Conservation (phyloP, 176 grass and related monocot genomes). For the sorghum (Sorghum bicolor) region DNA sequence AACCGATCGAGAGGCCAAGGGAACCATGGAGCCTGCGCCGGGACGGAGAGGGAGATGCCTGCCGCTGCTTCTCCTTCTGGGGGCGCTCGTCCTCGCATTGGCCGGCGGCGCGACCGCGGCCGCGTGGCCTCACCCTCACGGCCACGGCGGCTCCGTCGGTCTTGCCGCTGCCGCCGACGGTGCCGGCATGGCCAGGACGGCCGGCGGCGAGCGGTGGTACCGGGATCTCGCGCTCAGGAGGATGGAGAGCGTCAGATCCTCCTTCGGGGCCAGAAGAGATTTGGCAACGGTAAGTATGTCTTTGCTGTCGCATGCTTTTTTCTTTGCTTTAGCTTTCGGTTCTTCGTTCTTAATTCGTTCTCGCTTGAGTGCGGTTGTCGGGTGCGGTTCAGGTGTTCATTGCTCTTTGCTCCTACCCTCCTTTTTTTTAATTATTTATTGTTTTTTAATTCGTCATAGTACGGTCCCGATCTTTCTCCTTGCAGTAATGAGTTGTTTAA, state of each 20-base stretch:
- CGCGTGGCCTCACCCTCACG: slow-evolving; percentile 23
- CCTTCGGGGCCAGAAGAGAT: slow-evolving; percentile 36
- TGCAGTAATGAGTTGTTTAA: not conserved
- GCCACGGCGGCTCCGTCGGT: not conserved
- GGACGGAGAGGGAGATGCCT: not conserved
- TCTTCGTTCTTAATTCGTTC: not conserved
- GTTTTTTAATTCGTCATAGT: not conserved
- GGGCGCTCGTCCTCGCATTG: slow-evolving; percentile 9
- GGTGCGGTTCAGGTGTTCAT: not conserved
- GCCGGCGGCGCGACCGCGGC: slow-evolving; percentile 4
- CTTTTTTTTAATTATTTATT: not conserved
- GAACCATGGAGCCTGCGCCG: not conserved
- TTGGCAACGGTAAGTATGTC: slow-evolving; percentile 35
- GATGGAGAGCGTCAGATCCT: slow-evolving; percentile 47
- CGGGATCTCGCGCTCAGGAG: slow-evolving; percentile 35
- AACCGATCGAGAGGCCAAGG: not conserved
- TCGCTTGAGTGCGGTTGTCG: not conserved
- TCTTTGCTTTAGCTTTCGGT: not conserved
- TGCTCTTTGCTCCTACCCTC: not conserved
- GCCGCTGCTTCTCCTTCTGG: not conserved
- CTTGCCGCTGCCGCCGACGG: not conserved
- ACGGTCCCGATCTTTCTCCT: not conserved
- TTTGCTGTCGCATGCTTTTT: not conserved
- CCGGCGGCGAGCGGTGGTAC: slow-evolving; percentile 35
- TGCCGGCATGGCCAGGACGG: not conserved